Base-by-base conservation (phyloP, 2,329 filamentous ascomycete genomes). In the Trichoderma harzianum region DNA sequence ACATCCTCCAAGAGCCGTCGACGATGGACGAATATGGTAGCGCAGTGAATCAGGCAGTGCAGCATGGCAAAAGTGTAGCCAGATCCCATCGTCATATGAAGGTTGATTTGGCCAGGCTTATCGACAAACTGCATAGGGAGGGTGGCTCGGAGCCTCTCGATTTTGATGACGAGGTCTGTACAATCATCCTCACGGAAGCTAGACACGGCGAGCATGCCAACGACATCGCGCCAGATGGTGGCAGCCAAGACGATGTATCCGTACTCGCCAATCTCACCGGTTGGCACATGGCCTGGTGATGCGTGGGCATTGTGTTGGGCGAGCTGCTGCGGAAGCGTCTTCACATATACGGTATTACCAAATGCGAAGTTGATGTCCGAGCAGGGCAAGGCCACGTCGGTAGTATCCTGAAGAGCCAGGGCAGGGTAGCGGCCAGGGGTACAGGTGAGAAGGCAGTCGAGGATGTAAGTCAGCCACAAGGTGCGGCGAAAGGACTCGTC, bases 81-180 rank as follows among this genome's bases (percentile, higher is more conserved):
- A 58, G 87, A 89, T 43, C 88, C 88, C 88, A 90, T 90, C 24
- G 88, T 89, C 77, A 90, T 89, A 78, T 90, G 88, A 6, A 89
- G 81, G 76, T 86, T 87, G 77, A 90, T 88, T 79, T 90, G 88
- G 51, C 86, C 86, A 0, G 87, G 86, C 79, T 90, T 89, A 76
- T 90, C 88, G 73, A 87, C 83, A 71, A 88, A 89, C 78, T 89
- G 88, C 82, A 87, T 85, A 1, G 88, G 88, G 58, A 90, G 79
- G 1, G 85, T 85, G 73, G 82, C 82, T 36, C 88, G 86, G 12
- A 90, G 85, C 10, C 81, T 80, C 39, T 89, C 87, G 72, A 90
- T 89, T 70, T 87, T 86, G 28, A 79, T 82, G 74, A 88, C 85
- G 5, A 90, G 81, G 14, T 81, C 81, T 11, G 80, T 78, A 76